These are phyloP conservation scores for Termitomyces eurrhizus DNA, from an alignment of 768 basidiomycete species.

Conservation along the genomic window DNA sequence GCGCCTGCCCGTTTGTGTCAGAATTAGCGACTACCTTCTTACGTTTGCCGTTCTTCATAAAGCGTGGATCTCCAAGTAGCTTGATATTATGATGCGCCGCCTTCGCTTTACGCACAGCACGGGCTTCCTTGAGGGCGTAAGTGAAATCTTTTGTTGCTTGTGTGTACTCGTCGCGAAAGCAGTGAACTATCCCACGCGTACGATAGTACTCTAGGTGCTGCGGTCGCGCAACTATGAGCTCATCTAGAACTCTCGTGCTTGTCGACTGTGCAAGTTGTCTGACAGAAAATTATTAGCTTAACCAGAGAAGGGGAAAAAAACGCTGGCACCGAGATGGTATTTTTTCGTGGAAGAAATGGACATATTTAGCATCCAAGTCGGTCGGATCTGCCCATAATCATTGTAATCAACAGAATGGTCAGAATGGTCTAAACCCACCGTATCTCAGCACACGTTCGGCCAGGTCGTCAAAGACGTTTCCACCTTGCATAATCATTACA, in stretches of 20 bases:
- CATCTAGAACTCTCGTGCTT: conserved; percentile 71
- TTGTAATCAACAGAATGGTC: neutral
- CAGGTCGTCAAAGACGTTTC: conserved; percentile 89
- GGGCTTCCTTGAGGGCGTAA: conserved; percentile 72
- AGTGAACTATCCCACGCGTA: conserved; percentile 87
- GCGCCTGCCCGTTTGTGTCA: conserved; percentile 59
- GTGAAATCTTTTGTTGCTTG: conserved; percentile 80
- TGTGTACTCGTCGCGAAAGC: conserved; percentile 80
- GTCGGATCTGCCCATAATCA: conserved; percentile 51
- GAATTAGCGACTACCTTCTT: conserved; percentile 46
- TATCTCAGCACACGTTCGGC: conserved; percentile 80
- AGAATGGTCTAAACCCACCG: conserved; percentile 25
- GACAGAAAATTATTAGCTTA: conserved; percentile 4
- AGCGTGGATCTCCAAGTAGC: conserved; percentile 27
- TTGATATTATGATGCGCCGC: conserved; percentile 46
- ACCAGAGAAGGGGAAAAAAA: neutral
- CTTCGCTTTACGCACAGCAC: conserved; percentile 63
- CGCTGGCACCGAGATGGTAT: conserved; percentile 76
- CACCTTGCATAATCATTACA: conserved; percentile 95
- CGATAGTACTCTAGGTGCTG: conserved; percentile 82
- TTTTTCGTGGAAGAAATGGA: conserved; percentile 94
- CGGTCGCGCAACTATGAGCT: conserved; percentile 69
- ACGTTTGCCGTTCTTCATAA: conserved; percentile 42
- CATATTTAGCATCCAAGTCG: conserved; percentile 79
- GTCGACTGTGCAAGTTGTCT: conserved; percentile 88